Base-by-base conservation (phyloP, 176 grass and related monocot species). In the Tuctoria greenei region DNA sequence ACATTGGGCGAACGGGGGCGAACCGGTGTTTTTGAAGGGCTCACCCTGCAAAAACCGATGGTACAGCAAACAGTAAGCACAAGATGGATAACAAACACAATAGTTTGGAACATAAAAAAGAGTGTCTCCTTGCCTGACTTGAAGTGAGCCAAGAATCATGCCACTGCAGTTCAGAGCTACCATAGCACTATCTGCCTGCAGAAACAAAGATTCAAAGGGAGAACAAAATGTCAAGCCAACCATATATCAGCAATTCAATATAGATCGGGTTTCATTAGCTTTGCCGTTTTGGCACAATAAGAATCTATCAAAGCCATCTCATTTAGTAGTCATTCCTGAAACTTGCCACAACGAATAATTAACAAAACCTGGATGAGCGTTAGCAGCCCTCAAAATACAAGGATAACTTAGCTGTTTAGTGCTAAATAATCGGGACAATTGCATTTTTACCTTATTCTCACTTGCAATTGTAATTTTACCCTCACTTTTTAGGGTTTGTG, bases 1-100 rank as follows among this genome's bases (percentile, higher is more conserved):
- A 56, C 73, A 61, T 71, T 81, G 81, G 93, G 84, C 26, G 83
- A 75, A 62, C 86, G 90, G 21, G 90, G 86, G 40, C 90, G 90
- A 34, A 97, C 93, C 6, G 90, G 93, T 31, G 93, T 97, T 83
- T 97, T 97, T 18, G 93, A 97, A 36, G 93, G 93, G 55, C 93
- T 97, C 77, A 97, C 93, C 83, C 93, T 97, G 85, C 18, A 3
- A 57, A 87, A 62, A 25, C 10, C 20, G 58, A 75, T 21, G 31
- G 5, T 14, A 66, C 0, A 17, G 16, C 35, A 54, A 24, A 75
- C 8, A 39, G 46, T 66, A 66, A 77, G 61, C 45, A 40, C 62
- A 66, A 23, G 47, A 39, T 20, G n/a, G 45, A 16, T 16, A 25
- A 26, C 20, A 65, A 1, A 4, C n/a, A 36, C 27, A 44, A 11